Evolutionary conservation across 2,329 filamentous ascomycete genomes (phyloP), one percentile per base, ranked within the genome.

Genomic region (Samsoniella hepiali): DNA sequence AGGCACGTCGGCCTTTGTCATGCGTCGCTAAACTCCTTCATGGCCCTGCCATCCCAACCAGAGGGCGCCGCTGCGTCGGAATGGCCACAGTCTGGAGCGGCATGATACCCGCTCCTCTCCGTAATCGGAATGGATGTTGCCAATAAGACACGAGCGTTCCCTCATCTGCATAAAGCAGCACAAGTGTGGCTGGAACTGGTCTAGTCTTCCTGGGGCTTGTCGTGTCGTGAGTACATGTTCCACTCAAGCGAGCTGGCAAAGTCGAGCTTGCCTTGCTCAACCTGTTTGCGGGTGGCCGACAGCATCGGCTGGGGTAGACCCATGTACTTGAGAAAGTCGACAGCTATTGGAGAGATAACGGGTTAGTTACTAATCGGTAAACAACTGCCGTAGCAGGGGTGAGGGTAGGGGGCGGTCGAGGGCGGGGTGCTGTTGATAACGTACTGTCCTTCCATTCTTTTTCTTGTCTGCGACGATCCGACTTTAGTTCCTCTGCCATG

Each of bases 401-500:
- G 6, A 45, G 13, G 15, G 32, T 31, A 49, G 31, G 42, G 49
- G 29, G 36, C 6, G n/a, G 5, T 53, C 6, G n/a, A 2, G 22
- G 27, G 58, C 34, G 32, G 58, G 29, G 27, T 32, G 34, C 17
- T 9, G 58, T n/a, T 34, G 29, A 38, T 49, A 32, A 82, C 83
- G 75, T 76, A 85, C 82, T 86, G 65, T 96, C 88, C 72, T 81
- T 89, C 92, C 93, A 97, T 76, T 97, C 93, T 17, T 82, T 70
- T 5, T 93, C 89, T 77, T 91, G 90, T 67, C 93, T 81, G 69
- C 82, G 82, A 63, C 74, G 78, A 72, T 88, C 86, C 93, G 93
- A 97, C 64, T 87, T 83, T 65, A 97, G 80, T 79, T 97, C 93
- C 69, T 90, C 86, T 40, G 81, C 84, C 93, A 97, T 96, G 65